These are phyloP conservation scores for Mucuna pruriens DNA, from an alignment of 306 rosid genomes.

Conservation along the genomic window DNA sequence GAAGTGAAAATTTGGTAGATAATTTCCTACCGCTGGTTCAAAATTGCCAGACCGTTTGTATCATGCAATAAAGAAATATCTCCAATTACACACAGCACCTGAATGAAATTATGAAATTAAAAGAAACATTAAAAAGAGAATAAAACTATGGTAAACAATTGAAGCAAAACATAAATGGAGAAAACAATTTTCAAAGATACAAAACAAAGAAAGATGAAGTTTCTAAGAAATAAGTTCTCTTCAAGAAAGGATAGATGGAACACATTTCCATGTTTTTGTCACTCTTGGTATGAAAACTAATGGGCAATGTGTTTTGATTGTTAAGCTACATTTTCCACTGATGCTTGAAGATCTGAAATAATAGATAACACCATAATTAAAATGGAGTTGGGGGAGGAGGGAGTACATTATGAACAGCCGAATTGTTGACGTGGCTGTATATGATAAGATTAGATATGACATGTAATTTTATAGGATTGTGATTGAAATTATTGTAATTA, in stretches of 20 bases:
- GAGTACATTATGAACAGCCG: neutral
- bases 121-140: slow-evolving; percentile 30
- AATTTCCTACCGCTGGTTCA: slow-evolving; percentile 73
- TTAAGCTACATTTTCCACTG: neutral
- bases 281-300: neutral
- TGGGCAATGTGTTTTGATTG: neutral
- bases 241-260: neutral
- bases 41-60: slow-evolving; percentile 85
- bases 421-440: neutral
- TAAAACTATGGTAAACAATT: neutral
- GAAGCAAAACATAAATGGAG: neutral
- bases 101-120: slow-evolving; percentile 40
- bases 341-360: neutral
- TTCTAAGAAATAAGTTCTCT: neutral
- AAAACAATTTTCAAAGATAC: slow-evolving; percentile 11
- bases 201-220: slow-evolving; percentile 1
- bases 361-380: neutral
- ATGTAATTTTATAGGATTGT: too few species aligned
- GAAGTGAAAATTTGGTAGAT: slow-evolving; percentile 31
- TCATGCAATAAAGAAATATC: slow-evolving; percentile 95
- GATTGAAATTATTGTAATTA: too few species aligned
- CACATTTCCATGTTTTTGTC: neutral
- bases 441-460: neutral
- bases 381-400: neutral
- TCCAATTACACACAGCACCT: slow-evolving; percentile 90